Evolutionary conservation across 2,329 filamentous ascomycete genomes (phyloP).

Genomic region (Teratosphaeria pseudoeucalypti): DNA sequence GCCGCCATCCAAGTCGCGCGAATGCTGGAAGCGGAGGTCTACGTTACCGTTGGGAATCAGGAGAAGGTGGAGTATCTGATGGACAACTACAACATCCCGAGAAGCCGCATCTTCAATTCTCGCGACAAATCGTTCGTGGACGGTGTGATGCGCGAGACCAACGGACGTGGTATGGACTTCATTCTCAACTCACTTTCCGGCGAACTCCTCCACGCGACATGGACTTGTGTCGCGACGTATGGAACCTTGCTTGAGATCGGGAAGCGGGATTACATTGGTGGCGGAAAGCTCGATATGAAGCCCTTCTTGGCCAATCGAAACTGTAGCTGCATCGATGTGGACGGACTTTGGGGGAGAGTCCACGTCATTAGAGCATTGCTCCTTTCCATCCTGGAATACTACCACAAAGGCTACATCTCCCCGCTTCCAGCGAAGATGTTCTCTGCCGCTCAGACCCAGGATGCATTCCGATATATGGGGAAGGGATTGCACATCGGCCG

Average conservation of each 20-base stretch:
- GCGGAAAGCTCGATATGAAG: conserved; percentile 8
- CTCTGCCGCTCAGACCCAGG: conserved; percentile 1
- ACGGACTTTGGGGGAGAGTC: not conserved
- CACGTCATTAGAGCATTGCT: not conserved
- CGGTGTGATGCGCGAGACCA: conserved; percentile 16
- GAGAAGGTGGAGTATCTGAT: conserved; percentile 15
- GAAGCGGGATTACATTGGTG: conserved; percentile 9
- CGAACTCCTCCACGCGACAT: conserved; percentile 16
- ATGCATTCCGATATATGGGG: conserved; percentile 10
- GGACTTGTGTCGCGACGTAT: conserved; percentile 18
- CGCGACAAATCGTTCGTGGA: conserved; percentile 18
- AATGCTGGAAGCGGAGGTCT: conserved; percentile 18
- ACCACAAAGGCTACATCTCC: conserved; percentile 1
- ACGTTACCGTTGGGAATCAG: conserved; percentile 15
- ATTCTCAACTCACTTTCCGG: conserved; percentile 22
- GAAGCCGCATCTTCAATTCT: conserved; percentile 21
- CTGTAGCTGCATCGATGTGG: conserved; percentile 8
- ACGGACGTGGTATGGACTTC: conserved; percentile 23
- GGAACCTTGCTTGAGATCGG: conserved; percentile 24
- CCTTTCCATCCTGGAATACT: not conserved
- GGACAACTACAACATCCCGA: conserved; percentile 13
- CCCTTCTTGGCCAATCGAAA: conserved; percentile 8
- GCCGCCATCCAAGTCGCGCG: conserved; percentile 17
- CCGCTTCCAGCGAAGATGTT: conserved; percentile 3
- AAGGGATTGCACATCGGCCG: conserved; percentile 14